Evolutionary conservation across 2,329 filamentous ascomycete genomes (phyloP), one percentile per base, ranked within the genome.

Genomic region (Taxawa tesnikishii): DNA sequence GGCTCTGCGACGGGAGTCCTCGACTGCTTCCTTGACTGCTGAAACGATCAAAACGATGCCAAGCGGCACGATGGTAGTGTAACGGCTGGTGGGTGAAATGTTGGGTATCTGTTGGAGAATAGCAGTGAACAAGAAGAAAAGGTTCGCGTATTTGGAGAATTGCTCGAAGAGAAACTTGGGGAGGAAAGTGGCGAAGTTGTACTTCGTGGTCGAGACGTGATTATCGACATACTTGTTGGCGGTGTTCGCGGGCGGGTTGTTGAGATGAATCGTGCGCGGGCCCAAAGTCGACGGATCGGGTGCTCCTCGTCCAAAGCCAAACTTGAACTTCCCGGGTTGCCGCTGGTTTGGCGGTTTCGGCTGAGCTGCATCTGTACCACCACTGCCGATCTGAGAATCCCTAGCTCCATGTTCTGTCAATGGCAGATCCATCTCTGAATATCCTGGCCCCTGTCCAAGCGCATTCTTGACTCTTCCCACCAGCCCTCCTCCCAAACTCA

Each of bases 121-220:
- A 11, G 90, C 87, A 23, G 90, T 98, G 58, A 98, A 96, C 54
- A 98, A 73, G 80, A 98, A 98, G 67, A 98, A 98, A 51, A 98
- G 61, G 60, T 98, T 98, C 65, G 90, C 90, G 59, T 94, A 94
- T 66, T 94, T 98, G 39, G 87, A 94, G 62, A 98, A 98, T 55
- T 98, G 90, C 58, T 98, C 90, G 56, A 88, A 85, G 35, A 98
- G 67, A 60, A 98, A 98, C 59, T 98, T 98, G 31, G 90, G 90
- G 12, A 96, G 54, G 57, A 98, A 98, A 13, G 85, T 94, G 33
- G 83, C 68, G 50, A 84, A 48, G 56, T 96, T 98, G 72, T 98
- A 98, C 60, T 98, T 98, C 41, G 90, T 81, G 5, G 90, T 98
- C 26, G 88, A 96, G 41, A 98, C 81, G 57, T 96, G 85, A 54